phyloP scores from a whole-genome alignment of 345 rosid genomes.

The Rhizophora apiculata region DNA sequence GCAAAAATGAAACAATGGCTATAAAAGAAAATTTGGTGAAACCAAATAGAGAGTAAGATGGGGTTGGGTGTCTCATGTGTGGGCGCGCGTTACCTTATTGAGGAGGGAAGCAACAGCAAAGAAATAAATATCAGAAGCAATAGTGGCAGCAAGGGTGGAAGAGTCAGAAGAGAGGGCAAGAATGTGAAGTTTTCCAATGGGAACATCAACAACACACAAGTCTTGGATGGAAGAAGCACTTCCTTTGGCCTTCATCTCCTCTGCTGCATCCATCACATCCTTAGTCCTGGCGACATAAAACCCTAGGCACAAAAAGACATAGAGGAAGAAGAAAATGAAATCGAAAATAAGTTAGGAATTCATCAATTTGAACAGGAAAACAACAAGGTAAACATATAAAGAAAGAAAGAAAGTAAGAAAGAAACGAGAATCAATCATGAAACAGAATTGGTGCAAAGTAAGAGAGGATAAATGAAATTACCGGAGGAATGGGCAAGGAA shows the following conservation, averaged over 20 bases:
- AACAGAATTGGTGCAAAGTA: background rate
- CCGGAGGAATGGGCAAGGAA: constrained; percentile 77
- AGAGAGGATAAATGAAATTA: constrained; percentile 7
- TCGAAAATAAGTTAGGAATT: background rate
- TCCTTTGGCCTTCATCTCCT: constrained; percentile 38
- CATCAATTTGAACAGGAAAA: too few relatives aligned
- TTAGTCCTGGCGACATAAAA: constrained; percentile 70
- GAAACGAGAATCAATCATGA: background rate
- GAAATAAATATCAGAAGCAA: constrained; percentile 49
- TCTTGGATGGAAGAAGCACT: constrained; percentile 44
- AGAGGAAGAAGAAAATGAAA: constrained; percentile 9
- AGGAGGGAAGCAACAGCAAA: constrained; percentile 61
- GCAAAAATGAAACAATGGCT: background rate
- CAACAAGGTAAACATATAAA: too few relatives aligned
- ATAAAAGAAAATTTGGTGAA: too few relatives aligned
- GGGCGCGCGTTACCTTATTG: constrained; percentile 31
- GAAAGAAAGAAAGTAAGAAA: background rate
- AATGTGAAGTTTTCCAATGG: constrained; percentile 47
- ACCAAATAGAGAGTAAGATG: background rate
- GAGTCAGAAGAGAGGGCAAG: constrained; percentile 63
- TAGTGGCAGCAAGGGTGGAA: constrained; percentile 61
- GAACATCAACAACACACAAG: constrained; percentile 59
- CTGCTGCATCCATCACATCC: constrained; percentile 67
- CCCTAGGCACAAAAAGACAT: constrained; percentile 39
- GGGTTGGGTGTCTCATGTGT: too few relatives aligned